A percentile compares a stretch with the other conserved stretches of the same genome.
phyloP scores from a whole-genome alignment of 2,329 filamentous ascomycete genomes.

The Penicillium sp. region DNA sequence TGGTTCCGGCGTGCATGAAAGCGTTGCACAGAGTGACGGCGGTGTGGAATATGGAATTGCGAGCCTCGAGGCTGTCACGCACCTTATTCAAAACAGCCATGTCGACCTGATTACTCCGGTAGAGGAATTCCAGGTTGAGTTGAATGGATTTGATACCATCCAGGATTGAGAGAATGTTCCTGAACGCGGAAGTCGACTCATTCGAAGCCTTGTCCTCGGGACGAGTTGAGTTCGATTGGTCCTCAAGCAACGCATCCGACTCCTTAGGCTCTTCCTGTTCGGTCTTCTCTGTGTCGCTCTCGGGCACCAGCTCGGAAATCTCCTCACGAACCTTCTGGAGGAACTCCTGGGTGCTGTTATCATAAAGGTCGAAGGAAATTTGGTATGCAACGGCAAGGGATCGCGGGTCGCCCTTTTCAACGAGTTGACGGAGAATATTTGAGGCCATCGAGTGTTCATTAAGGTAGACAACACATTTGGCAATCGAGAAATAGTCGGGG shows the following conservation, averaged over 20 bases:
- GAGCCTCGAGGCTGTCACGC: conserved; percentile 87
- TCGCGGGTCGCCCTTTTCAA: conserved; percentile 73
- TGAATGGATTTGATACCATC: conserved; percentile 91
- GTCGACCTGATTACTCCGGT: conserved; percentile 91
- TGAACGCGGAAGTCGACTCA: conserved; percentile 55
- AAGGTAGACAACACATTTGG: conserved; percentile 94
- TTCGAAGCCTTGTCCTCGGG: conserved; percentile 40
- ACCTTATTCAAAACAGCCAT: conserved; percentile 92
- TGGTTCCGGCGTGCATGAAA: conserved; percentile 99
- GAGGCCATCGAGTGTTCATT: conserved; percentile 90
- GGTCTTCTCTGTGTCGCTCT: conserved; percentile 42
- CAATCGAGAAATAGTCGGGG: conserved; percentile 96
- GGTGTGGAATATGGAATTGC: conserved; percentile 98
- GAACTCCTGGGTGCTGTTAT: conserved; percentile 98
- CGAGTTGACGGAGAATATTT: conserved; percentile 75
- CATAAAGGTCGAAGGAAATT: conserved; percentile 96
- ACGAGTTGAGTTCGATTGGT: conserved; percentile 43
- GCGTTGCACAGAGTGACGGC: conserved; percentile 96
- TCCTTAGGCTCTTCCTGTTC: conserved; percentile 56
- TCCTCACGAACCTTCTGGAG: conserved; percentile 82
- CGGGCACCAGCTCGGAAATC: conserved; percentile 58
- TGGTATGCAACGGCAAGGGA: conserved; percentile 89
- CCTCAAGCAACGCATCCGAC: conserved; percentile 57
- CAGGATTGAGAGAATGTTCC: conserved; percentile 62
- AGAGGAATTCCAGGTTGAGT: conserved; percentile 93